Evolutionary conservation across 1,139 yeast species (phyloP).

Genomic region (Geotrichum australiense): DNA sequence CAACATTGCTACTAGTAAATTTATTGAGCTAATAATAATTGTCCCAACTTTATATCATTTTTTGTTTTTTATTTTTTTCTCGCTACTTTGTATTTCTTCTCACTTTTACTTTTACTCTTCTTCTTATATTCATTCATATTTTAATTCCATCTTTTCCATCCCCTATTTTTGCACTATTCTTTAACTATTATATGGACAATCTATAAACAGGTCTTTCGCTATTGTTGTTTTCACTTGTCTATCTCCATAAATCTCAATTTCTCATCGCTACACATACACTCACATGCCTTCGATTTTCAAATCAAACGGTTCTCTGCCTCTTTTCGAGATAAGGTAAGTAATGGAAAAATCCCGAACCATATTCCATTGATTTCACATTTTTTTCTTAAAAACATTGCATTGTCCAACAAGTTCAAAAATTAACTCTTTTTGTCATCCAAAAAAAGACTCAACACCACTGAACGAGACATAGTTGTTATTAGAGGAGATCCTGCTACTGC

Average conservation of each 20-base stretch:
- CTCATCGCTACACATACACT: neutral
- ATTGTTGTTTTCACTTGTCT: neutral
- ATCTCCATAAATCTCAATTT: neutral
- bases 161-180: too few relatives aligned
- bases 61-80: too few relatives aligned
- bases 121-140: neutral
- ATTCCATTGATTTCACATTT: neutral
- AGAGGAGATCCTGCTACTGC: constrained; percentile 78
- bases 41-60: too few relatives aligned
- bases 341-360: neutral
- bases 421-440: too few relatives aligned
- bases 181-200: too few relatives aligned
- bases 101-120: neutral
- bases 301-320: constrained; percentile 7
- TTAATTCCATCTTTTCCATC: neutral
- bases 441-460: constrained; percentile 50
- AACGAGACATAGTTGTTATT: constrained; percentile 72
- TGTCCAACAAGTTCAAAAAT: constrained; percentile 46
- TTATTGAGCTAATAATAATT: too few relatives aligned
- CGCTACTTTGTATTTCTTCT: neutral
- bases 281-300: constrained; percentile 11
- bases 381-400: constrained; percentile 5
- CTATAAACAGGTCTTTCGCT: too few relatives aligned
- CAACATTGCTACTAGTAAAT: too few relatives aligned
- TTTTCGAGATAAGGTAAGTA: constrained; percentile 15